Conservation (phyloP, 2,329 filamentous ascomycete species). For the Ceratocystis diversiconidia region DNA sequence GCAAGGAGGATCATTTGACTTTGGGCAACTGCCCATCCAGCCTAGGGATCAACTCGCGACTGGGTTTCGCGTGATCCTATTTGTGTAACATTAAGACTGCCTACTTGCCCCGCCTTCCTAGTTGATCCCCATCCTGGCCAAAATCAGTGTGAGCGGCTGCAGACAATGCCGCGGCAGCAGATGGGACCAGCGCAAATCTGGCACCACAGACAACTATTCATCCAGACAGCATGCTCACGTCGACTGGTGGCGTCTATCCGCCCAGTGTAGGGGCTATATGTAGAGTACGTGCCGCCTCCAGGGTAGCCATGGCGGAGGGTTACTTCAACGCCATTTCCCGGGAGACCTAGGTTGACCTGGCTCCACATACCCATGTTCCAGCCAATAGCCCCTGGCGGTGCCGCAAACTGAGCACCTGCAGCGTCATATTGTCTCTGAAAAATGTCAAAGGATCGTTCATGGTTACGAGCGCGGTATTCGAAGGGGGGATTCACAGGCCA, state of each 20-base stretch:
- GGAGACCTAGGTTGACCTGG: not conserved
- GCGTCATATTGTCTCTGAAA: not conserved
- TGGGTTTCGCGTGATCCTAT: not conserved
- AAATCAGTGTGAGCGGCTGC: not conserved
- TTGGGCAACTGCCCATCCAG: not conserved
- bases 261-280: not conserved
- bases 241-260: not conserved
- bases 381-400: not conserved
- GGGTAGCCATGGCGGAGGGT: not conserved
- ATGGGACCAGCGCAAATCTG: not conserved
- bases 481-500: not conserved
- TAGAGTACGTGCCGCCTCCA: not conserved
- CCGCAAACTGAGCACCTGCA: not conserved
- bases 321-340: not conserved
- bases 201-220: not conserved
- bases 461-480: not conserved
- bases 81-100: not conserved
- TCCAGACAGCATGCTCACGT: not conserved
- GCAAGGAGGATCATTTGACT: not conserved
- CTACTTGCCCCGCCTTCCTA: not conserved
- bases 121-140: not conserved
- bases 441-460: not conserved
- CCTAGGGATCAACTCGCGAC: not conserved
- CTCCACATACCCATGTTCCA: not conserved
- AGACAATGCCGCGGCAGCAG: constrained; percentile 1